Percentiles rank a stretch among this genome's conserved stretches.
These are phyloP conservation scores for Aspergillus pseudonomiae DNA, from an alignment of 2,329 filamentous ascomycete species.

Conservation along the genomic window DNA sequence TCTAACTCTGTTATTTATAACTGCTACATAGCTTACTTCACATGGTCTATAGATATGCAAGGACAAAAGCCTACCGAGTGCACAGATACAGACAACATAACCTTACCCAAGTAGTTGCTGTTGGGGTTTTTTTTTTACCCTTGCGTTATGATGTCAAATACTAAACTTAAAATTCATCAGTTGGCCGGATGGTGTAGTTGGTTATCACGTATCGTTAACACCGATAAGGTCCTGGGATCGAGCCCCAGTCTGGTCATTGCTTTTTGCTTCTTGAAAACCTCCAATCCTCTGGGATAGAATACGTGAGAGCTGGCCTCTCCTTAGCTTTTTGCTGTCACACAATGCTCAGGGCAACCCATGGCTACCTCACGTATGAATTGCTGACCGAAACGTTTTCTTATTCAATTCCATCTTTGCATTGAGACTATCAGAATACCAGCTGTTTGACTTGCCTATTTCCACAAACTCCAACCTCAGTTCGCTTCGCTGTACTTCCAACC, in stretches of 20 bases:
- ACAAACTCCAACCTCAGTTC: neutral
- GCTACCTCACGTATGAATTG: no score
- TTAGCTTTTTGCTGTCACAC: neutral
- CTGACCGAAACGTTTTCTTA: neutral
- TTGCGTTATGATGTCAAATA: neutral
- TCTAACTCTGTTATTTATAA: no score
- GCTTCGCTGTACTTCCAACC: neutral
- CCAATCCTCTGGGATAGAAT: neutral
- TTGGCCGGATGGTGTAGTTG: conserved; percentile 39
- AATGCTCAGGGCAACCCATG: neutral
- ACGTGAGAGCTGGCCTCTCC: neutral
- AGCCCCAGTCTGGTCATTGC: neutral
- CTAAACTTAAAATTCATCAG: neutral
- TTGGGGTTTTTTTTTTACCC: no score
- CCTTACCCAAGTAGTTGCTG: no score
- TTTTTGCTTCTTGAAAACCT: neutral
- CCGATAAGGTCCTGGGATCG: conserved; percentile 3
- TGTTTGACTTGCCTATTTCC: no score
- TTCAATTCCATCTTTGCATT: no score
- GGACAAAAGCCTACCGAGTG: no score
- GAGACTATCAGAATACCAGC: neutral
- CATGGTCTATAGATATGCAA: no score
- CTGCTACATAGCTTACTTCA: no score
- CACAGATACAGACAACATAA: no score
- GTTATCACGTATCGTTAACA: conserved; percentile 17